Conservation (phyloP, 257 asterid genomes). For the Fraxinus americana region DNA sequence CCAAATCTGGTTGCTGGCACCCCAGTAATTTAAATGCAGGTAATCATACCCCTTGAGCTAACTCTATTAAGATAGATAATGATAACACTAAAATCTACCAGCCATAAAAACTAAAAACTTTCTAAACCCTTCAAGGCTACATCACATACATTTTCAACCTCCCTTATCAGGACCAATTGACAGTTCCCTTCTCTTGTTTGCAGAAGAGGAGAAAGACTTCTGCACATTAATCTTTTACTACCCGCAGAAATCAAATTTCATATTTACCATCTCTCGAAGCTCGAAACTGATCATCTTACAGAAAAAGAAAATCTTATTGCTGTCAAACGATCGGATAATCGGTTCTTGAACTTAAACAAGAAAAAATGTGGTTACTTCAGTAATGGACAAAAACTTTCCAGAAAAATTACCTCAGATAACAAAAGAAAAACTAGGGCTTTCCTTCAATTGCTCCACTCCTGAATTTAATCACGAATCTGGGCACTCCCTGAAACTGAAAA, state of each 20-base stretch:
- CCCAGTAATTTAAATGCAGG: background rate
- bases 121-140: background rate
- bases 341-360: background rate
- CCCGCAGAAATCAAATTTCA: background rate
- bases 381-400: conserved; percentile 10
- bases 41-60: background rate
- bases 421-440: conserved; percentile 21
- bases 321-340: background rate
- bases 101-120: background rate
- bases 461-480: conserved; percentile 23
- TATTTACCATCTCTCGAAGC: background rate
- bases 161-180: conserved; percentile 13
- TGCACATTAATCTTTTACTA: background rate
- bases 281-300: conserved; percentile 9
- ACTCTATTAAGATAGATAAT: too few species aligned
- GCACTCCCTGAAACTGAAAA: conserved; percentile 11
- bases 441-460: background rate
- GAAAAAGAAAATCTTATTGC: conserved; percentile 1
- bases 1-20: background rate
- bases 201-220: background rate
- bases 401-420: conserved; percentile 21
- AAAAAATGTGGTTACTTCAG: background rate
- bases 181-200: background rate
- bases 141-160: background rate
- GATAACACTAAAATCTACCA: too few species aligned